A percentile compares a stretch with the other conserved stretches of the same genome.
Conservation (phyloP, 1,284 basidiomycete species). For the Schizophyllum commune region DNA sequence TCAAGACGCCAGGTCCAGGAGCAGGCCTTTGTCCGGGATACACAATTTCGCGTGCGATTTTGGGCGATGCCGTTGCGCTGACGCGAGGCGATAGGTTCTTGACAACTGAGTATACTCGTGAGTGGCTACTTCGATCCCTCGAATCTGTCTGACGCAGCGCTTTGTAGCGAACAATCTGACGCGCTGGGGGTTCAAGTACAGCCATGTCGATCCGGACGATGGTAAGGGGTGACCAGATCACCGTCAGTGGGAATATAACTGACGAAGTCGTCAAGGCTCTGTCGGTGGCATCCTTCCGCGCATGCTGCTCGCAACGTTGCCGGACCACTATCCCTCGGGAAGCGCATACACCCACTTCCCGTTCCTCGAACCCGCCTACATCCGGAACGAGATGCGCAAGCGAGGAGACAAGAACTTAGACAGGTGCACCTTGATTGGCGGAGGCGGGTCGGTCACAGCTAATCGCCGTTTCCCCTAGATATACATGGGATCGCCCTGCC, state of each 20-base stretch:
- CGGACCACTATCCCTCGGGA: constrained; percentile 52
- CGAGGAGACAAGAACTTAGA: constrained; percentile 15
- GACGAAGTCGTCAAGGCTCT: constrained; percentile 27
- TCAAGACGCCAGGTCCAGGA: constrained; percentile 64
- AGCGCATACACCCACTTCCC: constrained; percentile 62
- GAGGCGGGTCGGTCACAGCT: constrained; percentile 29
- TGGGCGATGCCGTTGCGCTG: constrained; percentile 75
- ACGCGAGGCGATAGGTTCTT: constrained; percentile 72
- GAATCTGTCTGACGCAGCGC: neutral
- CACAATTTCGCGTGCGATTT: constrained; percentile 79
- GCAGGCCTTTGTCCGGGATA: constrained; percentile 83
- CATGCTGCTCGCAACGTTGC: constrained; percentile 64
- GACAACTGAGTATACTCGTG: constrained; percentile 68
- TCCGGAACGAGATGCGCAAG: constrained; percentile 27
- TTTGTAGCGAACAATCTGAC: constrained; percentile 60
- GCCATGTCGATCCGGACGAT: constrained; percentile 52
- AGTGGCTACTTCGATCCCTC: constrained; percentile 15
- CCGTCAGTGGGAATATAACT: neutral
- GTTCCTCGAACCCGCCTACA: constrained; percentile 45
- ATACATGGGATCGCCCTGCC: constrained; percentile 7
- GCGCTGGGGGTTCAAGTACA: constrained; percentile 70
- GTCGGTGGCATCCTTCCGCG: constrained; percentile 68
- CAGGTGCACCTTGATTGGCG: constrained; percentile 47
- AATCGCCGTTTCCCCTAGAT: neutral
- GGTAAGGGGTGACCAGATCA: constrained; percentile 14